These are phyloP conservation scores for Leccinum subrobustum DNA, from an alignment of 1,284 basidiomycete species.

Conservation along the genomic window DNA sequence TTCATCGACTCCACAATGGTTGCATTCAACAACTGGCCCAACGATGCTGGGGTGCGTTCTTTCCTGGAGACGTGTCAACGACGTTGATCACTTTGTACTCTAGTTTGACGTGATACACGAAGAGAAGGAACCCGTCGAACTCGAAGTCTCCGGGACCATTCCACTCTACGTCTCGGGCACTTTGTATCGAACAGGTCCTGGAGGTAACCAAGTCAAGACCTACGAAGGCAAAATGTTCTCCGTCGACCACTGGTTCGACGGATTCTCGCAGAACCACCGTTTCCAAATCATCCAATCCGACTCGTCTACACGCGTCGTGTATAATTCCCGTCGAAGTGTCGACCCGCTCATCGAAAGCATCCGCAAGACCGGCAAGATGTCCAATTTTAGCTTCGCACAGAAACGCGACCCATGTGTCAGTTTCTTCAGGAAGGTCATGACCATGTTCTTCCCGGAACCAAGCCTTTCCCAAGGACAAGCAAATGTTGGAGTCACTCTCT, in stretches of 20 bases:
- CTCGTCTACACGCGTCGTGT: constrained; percentile 24
- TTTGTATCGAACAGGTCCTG: constrained; percentile 31
- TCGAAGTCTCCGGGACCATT: constrained; percentile 28
- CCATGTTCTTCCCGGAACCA: constrained; percentile 26
- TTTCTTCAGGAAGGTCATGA: constrained; percentile 35
- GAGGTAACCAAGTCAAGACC: constrained; percentile 24
- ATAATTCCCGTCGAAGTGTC: constrained; percentile 29
- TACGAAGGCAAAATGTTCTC: constrained; percentile 20
- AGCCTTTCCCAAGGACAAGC: constrained; percentile 1
- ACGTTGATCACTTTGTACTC: constrained; percentile 2
- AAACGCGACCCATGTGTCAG: constrained; percentile 31
- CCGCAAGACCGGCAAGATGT: constrained; percentile 23
- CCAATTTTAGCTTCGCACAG: constrained; percentile 27
- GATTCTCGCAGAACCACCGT: constrained; percentile 34
- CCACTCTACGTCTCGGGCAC: constrained; percentile 32
- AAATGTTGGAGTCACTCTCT: constrained; percentile 31
- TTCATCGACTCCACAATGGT: constrained; percentile 11
- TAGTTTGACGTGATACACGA: constrained; percentile 34
- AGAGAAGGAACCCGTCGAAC: constrained; percentile 29
- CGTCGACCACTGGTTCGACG: constrained; percentile 33
- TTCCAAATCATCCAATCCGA: constrained; percentile 32
- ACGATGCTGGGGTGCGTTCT: constrained; percentile 27
- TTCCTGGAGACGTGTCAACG: not conserved
- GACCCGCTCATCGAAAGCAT: constrained; percentile 30
- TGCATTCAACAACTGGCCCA: constrained; percentile 32